phyloP scores from a whole-genome alignment of 176 grass and related monocot genomes.

The Oryza meridionalis region DNA sequence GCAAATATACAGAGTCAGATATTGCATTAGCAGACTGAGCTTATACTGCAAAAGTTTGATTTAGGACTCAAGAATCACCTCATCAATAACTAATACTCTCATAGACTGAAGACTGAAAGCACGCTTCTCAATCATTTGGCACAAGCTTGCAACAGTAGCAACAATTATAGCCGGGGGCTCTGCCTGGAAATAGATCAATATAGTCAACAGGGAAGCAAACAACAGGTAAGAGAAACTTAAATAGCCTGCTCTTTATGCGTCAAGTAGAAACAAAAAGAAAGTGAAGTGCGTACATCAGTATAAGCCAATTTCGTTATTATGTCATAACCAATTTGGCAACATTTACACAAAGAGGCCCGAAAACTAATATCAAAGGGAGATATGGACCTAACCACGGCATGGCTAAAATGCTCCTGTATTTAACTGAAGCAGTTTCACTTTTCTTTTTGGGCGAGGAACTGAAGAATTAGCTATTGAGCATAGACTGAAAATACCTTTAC shows the following conservation, averaged over 20 bases:
- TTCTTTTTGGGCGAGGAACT: not conserved
- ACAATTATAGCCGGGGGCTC: constrained; percentile 84
- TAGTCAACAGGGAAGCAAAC: not conserved
- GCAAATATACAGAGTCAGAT: not conserved
- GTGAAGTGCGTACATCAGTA: not conserved
- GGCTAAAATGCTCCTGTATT: not conserved
- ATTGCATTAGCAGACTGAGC: not conserved
- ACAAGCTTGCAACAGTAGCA: constrained; percentile 83
- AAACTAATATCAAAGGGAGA: not conserved
- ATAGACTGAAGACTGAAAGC: constrained; percentile 73
- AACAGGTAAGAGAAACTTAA: not conserved
- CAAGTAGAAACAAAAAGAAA: not conserved
- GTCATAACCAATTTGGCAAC: not conserved
- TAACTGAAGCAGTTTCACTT: too few relatives aligned
- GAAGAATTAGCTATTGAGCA: constrained; percentile 3
- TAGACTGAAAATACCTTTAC: constrained; percentile 54
- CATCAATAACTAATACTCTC: constrained; percentile 84
- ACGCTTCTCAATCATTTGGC: constrained; percentile 80
- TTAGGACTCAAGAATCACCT: constrained; percentile 41
- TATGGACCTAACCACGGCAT: not conserved
- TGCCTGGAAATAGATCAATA: constrained; percentile 52
- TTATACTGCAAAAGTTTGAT: constrained; percentile 8
- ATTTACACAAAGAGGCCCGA: not conserved
- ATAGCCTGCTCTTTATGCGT: not conserved
- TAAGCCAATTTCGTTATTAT: not conserved